Evolutionary conservation across 1,284 basidiomycete genomes (phyloP), one percentile per base, ranked within the genome.

Genomic region (Microbotryomycetes sp.): DNA sequence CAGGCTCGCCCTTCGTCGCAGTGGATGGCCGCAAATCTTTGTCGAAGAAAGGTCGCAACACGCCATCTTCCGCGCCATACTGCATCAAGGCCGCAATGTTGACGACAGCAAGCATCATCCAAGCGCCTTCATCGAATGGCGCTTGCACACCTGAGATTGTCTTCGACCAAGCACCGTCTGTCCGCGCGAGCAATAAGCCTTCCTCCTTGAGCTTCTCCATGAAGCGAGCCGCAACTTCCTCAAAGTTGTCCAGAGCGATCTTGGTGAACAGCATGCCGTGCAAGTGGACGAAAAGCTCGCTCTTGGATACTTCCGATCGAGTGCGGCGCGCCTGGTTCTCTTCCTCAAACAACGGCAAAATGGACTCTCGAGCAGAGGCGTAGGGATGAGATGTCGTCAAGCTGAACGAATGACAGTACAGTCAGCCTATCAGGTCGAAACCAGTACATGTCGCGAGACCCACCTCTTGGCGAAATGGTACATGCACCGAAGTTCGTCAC

Each of bases 401-500:
- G 49, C 73, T 73, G 55, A 11, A 29, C 7, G 7, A 26, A 26
- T 3, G 11, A 11, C 11, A 27, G 16, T 23, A 41, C n/a, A 29
- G 46, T 30, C 7, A 47, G 7, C 5, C 9, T 27, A 5, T 41
- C 48, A 45, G 21, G 4, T 21, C 35, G 5, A 29, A 23, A 30
- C 29, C 24, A 11, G 28, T 24, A 6, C 26, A 28, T 26, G 26
- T 72, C 90, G 90, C 68, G 21, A 52, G 45, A 76, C 81, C 56
- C 45, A 90, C 90, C 90, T 94, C 78, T 97, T 97, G n/a, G 86
- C 82, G 69, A 93, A 94, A 75, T 97, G 94, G 74, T 98, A 94
- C 11, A 97, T 80, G 0, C 85, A 85, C 7, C 86, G 80, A n/a
- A 93, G 75, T 67, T 96, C 92, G 69, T 94, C 89, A 1, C 81